Evolutionary conservation across 352 stramenopile genomes (phyloP), one percentile per base, ranked within the genome.

Genomic region (Globisporangium parvum): DNA sequence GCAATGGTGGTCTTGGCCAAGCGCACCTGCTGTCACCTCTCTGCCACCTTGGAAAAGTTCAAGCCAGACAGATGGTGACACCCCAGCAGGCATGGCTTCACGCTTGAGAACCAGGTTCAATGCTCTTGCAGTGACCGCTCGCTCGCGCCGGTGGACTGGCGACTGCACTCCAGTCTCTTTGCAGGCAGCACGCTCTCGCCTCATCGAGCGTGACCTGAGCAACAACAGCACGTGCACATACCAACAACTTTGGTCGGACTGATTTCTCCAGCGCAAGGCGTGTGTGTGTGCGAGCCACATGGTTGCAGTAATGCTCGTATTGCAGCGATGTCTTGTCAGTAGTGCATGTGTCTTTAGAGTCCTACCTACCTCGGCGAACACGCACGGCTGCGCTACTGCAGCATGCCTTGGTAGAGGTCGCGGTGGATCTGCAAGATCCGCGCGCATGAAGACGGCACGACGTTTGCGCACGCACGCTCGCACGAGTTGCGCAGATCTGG

Each of bases 381-480:
- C 17, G 20, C 17, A 26, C 2, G 2, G 17, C 46, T 53, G 18
- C 41, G 17, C 24, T 51, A 35, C 18, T 67, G 64, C 47, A 74
- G 42, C 8, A 60, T 65, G 37, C 66, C 69, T 44, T 53, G 52
- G 55, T 78, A 69, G 39, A 88, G 65, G 47, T 88, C 75, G 17
- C 67, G 60, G 46, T 80, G 80, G 49, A 88, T 87, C 63, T 90
- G 74, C 41, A 88, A 67, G 45, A 84, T 79, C 23, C 80, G 77
- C 46, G 66, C 56, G 56, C 80, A 88, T 14, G 80, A 77, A 8
- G 77, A 80, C n/a, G 69, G 57, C 31, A 83, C 68, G 45, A 88
- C 73, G 45, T 81, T 82, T 31, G 71, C 73, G 52, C 80, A 88
- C 23, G 74, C 74, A 18, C 70, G 65, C 45, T 81, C 74, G 39